Base-by-base conservation (phyloP, 371 early-diverging fungal genomes). In the Mortierella sp. region DNA sequence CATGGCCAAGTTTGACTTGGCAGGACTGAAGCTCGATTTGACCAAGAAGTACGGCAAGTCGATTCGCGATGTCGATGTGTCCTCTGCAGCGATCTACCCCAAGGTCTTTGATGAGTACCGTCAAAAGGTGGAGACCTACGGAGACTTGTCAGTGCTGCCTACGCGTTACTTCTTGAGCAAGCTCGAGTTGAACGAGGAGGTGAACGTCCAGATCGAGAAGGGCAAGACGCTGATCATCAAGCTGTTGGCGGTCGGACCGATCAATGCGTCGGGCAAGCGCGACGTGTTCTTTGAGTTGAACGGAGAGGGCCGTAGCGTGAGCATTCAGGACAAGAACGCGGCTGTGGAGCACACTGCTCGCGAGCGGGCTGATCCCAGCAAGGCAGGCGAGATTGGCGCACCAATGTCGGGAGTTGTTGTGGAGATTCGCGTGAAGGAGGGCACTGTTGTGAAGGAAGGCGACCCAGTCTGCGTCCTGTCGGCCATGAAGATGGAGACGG, bases 401-500 rank as follows among this genome's bases (percentile, higher is more conserved):
- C 98, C 98, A n/a, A 98, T 97, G 98, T 92, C 94, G 39, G 98
- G 98, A 69, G 94, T 96, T 1, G 96, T 98, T 6, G 91, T 98
- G 29, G 98, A 97, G 84, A 90, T 98, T 66, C 92, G 94, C 63
- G 96, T 93, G 65, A 93, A 95, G 79, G 75, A 81, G 55, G 98
- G 98, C 55, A 88, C 91, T 40, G 81, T 87, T 53, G 92, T 98
- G 71, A 96, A 95, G 89, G 92, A 91, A 11, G 98, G 98, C 14
- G 96, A 97, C 74, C 95, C 96, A 10, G 85, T 97, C 71, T 96
- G 93, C 74, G 94, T 98, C 14, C 87, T 98, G 70, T 93, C 93
- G 64, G 98, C 98, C 58, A 98, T 98, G 98, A 98, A 98, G 89
- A 97, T 98, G 97, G 98, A 98, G 86, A 97, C 97, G 1, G 91